Evolutionary conservation across 129 eudicot genomes (phyloP).

Genomic region (Centrapalus pauciflorus): DNA sequence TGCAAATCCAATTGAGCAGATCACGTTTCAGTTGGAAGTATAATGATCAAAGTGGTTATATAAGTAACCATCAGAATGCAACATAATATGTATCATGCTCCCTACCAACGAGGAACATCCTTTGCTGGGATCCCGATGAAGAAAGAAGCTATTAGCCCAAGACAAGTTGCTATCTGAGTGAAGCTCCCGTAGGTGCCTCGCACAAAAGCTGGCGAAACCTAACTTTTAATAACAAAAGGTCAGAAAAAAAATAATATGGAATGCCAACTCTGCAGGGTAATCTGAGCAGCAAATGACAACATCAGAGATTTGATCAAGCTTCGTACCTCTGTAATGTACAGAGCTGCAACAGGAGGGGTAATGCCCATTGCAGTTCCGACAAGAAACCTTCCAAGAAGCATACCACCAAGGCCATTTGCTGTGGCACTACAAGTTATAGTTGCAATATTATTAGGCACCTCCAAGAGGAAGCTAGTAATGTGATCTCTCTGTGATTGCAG

Average conservation of each 20-base stretch:
- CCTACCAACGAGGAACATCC: conserved; percentile 70
- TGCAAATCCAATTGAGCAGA: not conserved
- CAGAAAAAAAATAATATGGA: conserved; percentile 5
- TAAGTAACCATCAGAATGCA: not conserved
- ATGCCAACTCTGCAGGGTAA: not conserved
- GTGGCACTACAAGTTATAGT: conserved; percentile 55
- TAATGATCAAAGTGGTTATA: not conserved
- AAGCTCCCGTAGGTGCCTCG: conserved; percentile 94
- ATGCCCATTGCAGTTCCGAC: conserved; percentile 83
- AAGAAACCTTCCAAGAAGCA: conserved; percentile 84
- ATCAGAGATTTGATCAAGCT: not conserved
- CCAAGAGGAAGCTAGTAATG: not conserved
- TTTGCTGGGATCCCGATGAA: conserved; percentile 83
- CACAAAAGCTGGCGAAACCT: conserved; percentile 86
- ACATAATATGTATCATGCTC: conserved; percentile 4
- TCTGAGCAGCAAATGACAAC: not conserved
- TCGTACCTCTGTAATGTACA: conserved; percentile 80
- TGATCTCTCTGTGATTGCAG: not conserved
- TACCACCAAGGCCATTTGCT: conserved; percentile 53
- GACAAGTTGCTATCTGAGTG: conserved; percentile 85
- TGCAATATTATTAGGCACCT: conserved; percentile 13
- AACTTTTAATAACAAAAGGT: conserved; percentile 23
- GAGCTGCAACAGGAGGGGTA: conserved; percentile 91
- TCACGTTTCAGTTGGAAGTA: not conserved
- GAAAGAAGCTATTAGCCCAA: conserved; percentile 76